Percentiles rank a stretch among this genome's conserved stretches.
Evolutionary conservation across 2,329 filamentous ascomycete genomes (phyloP).

Genomic region (Phoma herbarum): DNA sequence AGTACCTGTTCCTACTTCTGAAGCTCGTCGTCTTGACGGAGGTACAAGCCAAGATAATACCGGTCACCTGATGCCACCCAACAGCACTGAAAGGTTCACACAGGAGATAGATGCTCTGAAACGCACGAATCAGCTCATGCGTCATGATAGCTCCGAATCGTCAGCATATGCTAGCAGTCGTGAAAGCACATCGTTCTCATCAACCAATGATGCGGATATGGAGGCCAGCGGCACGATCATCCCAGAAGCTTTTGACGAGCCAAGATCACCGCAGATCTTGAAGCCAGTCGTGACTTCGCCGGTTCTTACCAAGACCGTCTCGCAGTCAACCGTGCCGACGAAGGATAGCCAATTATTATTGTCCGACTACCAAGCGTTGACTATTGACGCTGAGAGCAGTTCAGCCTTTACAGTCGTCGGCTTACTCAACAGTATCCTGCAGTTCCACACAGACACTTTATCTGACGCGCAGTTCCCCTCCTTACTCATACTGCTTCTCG

Average conservation of each 20-base stretch:
- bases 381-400: conserved; percentile 44
- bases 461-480: conserved; percentile 59
- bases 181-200: conserved; percentile 38
- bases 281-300: conserved; percentile 29
- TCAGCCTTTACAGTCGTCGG: conserved; percentile 54
- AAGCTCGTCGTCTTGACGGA: conserved; percentile 20
- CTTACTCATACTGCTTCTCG: conserved; percentile 57
- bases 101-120: conserved; percentile 51
- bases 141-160: conserved; percentile 52
- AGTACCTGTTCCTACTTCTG: conserved; percentile 26
- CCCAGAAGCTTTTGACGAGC: conserved; percentile 43
- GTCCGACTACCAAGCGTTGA: conserved; percentile 49
- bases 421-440: conserved; percentile 54
- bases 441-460: conserved; percentile 52
- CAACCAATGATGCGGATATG: conserved; percentile 46
- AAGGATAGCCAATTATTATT: conserved; percentile 44
- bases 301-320: conserved; percentile 36
- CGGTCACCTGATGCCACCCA: conserved; percentile 28
- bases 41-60: conserved; percentile 27
- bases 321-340: conserved; percentile 36
- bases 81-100: conserved; percentile 44
- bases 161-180: conserved; percentile 49
- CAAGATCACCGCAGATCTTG: conserved; percentile 35
- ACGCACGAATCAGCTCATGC: conserved; percentile 53
- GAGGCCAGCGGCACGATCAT: conserved; percentile 55